Conservation (phyloP, 169 alveolate species). For the Plasmodium yoelii region DNA sequence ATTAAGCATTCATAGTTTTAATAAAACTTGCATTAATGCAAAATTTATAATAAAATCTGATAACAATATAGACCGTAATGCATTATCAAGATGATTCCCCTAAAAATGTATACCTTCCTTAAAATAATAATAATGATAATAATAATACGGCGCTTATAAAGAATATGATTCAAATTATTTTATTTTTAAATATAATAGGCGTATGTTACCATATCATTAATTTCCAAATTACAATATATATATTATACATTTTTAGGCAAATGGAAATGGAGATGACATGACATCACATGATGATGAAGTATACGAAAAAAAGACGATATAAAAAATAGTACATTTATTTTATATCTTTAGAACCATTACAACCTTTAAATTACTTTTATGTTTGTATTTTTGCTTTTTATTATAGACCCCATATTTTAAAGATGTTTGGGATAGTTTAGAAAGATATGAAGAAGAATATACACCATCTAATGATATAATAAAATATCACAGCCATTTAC, state of each 20-base stretch:
- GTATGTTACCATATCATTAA: background rate
- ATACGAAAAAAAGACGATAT: background rate
- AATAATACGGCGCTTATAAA: background rate
- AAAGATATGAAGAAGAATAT: slow-evolving; percentile 54
- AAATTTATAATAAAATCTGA: background rate
- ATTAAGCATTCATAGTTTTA: background rate
- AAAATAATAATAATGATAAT: background rate
- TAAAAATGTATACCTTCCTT: slow-evolving; percentile 1
- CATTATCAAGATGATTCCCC: slow-evolving; percentile 19
- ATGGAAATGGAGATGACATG: background rate
- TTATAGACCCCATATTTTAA: slow-evolving; percentile 46
- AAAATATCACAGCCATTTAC: slow-evolving; percentile 29
- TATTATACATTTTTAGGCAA: slow-evolving; percentile 3
- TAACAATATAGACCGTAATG: slow-evolving; percentile 18
- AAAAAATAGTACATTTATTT: background rate
- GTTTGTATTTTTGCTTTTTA: background rate
- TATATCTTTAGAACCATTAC: background rate
- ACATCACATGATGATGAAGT: background rate
- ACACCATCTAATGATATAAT: slow-evolving; percentile 48
- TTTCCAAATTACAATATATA: background rate
- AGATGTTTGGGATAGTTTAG: slow-evolving; percentile 50
- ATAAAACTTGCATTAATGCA: background rate
- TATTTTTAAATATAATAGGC: background rate
- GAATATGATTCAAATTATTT: background rate
- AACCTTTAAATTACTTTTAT: background rate